Evolutionary conservation across 2,329 filamentous ascomycete species (phyloP), one percentile per base, ranked within the genome.

Genomic region (Ilyonectria robusta): DNA sequence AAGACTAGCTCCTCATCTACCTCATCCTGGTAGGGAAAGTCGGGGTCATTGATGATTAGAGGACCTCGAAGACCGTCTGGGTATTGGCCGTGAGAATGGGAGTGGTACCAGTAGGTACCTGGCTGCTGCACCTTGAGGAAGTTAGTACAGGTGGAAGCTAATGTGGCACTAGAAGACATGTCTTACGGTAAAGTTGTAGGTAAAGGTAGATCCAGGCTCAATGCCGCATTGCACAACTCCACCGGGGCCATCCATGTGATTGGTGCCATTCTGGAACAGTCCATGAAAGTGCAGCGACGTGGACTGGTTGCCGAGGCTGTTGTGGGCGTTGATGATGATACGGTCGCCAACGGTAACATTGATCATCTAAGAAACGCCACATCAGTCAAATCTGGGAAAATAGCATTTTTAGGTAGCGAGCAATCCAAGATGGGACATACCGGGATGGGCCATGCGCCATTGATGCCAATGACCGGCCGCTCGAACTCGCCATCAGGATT

Each of bases 91-190:
- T 85, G 84, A 21, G 86, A 85, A 75, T 94, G 92, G 4, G 89
- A 92, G 77, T 94, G 92, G 71, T 94, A 95, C 93, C 92, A 94
- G 79, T 93, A 94, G 1, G 92, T 93, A 31, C 92, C 93, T 0
- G 90, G 86, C 81, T 93, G 91, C 54, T 89, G 76, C 60, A 86
- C 78, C 91, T 86, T 53, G 31, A 26, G 3, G 15, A 4, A 26
- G 60, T 73, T 29, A 70, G 40, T 47, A 48, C 4, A 9, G 8
- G 1, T 6, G 4, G 3, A 19, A 23, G n/a, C 40, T 42, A 8
- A n/a, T 4, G n/a, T 7, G 7, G 8, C 7, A 17, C 8, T 8
- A n/a, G 37, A 9, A 8, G n/a, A 3, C 40, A n/a, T n/a, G 8
- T 63, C 78, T 78, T 76, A 92, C 88, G 1, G 85, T 91, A 74